phyloP scores from a whole-genome alignment of 768 basidiomycete species.

The Cytidiella melzeri region DNA sequence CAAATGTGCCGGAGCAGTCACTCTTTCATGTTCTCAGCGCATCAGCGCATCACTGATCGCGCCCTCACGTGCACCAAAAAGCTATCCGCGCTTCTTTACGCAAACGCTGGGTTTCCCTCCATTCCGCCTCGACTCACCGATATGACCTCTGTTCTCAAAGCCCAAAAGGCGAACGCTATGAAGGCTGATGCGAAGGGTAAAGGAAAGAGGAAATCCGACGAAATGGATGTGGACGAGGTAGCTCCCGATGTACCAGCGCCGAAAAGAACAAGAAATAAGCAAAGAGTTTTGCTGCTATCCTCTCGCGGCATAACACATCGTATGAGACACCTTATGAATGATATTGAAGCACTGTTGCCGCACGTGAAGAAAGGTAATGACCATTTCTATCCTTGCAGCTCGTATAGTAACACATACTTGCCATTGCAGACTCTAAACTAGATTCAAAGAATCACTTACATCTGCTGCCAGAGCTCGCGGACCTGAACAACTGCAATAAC shows the following conservation, averaged over 20 bases:
- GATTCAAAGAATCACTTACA: conserved; percentile 94
- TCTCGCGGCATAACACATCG: conserved; percentile 93
- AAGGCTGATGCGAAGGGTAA: conserved; percentile 39
- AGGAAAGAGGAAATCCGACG: conserved; percentile 60
- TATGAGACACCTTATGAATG: conserved; percentile 96
- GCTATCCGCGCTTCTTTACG: conserved; percentile 3
- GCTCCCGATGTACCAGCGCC: conserved; percentile 23
- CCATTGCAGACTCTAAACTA: conserved; percentile 79
- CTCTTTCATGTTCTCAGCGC: not conserved
- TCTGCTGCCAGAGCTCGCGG: conserved; percentile 91
- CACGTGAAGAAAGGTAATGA: conserved; percentile 91
- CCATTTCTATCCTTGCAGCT: not conserved
- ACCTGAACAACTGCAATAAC: conserved; percentile 97
- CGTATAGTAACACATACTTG: not conserved
- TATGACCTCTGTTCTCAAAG: conserved; percentile 65
- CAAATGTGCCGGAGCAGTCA: too few relatives aligned
- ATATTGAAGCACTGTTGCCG: conserved; percentile 82
- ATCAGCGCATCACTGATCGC: not conserved
- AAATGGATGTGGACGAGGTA: conserved; percentile 50
- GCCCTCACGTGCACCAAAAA: conserved; percentile 6
- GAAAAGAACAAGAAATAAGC: conserved; percentile 81
- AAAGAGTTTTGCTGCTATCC: conserved; percentile 87
- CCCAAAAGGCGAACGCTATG: conserved; percentile 50
- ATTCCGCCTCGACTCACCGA: not conserved
- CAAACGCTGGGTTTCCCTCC: not conserved